These are phyloP conservation scores for Flaveria trinervia DNA, from an alignment of 129 eudicot species.

Conservation along the genomic window DNA sequence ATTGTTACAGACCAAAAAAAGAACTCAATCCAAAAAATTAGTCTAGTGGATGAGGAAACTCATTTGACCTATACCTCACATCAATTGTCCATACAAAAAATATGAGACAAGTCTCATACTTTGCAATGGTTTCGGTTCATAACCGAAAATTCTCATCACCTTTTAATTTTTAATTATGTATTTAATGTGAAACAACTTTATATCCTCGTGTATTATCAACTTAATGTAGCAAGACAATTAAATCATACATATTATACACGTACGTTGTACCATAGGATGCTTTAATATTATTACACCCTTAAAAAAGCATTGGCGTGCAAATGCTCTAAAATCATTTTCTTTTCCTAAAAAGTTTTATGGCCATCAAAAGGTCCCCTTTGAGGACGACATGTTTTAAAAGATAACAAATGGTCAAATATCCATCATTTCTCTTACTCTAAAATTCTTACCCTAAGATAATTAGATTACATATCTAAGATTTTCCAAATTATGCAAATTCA, in stretches of 20 bases:
- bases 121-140: no score
- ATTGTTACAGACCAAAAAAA: no score
- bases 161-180: no score
- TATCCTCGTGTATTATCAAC: background rate
- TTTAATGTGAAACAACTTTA: slow-evolving; percentile 9
- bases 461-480: no score
- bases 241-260: background rate
- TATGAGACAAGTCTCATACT: no score
- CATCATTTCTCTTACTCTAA: background rate
- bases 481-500: no score
- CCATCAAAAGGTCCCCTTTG: slow-evolving; percentile 44
- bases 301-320: slow-evolving; percentile 46
- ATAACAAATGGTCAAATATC: background rate
- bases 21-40: no score
- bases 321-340: slow-evolving; percentile 34
- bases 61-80: no score
- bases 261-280: slow-evolving; percentile 24
- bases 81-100: no score
- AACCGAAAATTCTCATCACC: background rate
- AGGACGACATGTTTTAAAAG: slow-evolving; percentile 28
- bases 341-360: slow-evolving; percentile 18
- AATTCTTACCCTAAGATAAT: background rate
- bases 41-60: no score
- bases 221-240: background rate
- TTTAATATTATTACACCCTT: slow-evolving; percentile 31